Base-by-base conservation (phyloP, 495 filamentous ascomycete genomes). In the Penicillium flavigenum region DNA sequence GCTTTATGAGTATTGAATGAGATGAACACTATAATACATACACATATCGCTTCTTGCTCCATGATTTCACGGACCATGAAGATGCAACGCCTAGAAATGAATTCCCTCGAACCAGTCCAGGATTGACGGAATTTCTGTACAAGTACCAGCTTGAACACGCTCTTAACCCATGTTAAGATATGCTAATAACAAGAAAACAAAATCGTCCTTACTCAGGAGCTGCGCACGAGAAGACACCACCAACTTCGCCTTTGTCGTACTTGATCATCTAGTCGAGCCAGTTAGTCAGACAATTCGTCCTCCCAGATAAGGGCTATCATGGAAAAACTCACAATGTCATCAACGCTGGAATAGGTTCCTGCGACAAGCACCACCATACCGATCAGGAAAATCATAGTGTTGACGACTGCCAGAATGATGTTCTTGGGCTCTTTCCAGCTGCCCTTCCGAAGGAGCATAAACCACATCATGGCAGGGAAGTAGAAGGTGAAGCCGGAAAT, bases 401-500 rank as follows among this genome's bases (percentile, higher is more conserved):
- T 74, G 55, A 56, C 17, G 11, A 63, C 54, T 17, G 52, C 59
- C 36, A 68, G 31, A 7, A 54, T 20, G 24, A 74, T 32, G 26
- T 72, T 72, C 48, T 70, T 71, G 43, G 59, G 69, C 48, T 66
- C 59, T 9, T 59, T 63, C 70, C 72, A 76, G 55, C 69, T 72
- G 1, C 75, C 75, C 55, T 75, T 63, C 42, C 73, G 74, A 44
- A 77, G 59, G 10, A 85, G 75, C 69, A 77, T 70, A 69, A 86
- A 85, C 85, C 86, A 88, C 74, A 88, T 84, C 46, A 81, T 63
- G 26, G 83, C 81, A 66, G 66, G 66, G 60, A 69, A 65, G 43
- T 69, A 69, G 50, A 69, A 69, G 19, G 61, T 69, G 55, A 69
- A 69, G 6, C 66, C 66, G 12, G 66, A 69, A 42, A 69, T 69